Evolutionary conservation across 108 stramenopile genomes (phyloP), one percentile per base, ranked within the genome.

Genomic region (Phaeodactylum tricornutum): DNA sequence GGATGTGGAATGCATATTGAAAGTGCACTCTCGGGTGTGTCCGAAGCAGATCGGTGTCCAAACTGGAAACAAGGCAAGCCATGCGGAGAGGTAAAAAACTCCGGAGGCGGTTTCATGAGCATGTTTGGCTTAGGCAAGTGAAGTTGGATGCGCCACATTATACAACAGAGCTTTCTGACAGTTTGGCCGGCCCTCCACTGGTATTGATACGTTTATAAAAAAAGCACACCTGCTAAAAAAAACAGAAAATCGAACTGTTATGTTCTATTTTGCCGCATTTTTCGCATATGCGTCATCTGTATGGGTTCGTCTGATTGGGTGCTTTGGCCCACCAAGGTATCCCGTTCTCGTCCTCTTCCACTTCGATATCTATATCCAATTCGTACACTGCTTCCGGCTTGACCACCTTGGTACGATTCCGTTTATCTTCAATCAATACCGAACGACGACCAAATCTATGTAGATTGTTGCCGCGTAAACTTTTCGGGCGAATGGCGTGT

Each of bases 401-500:
- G 14, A 22, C 24, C n/a, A 17, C 30, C 21, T 49, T 29, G 17
- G 50, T 52, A 4, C 36, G 34, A 52, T 52, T 52, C 5, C 77
- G 61, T 41, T 74, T 79, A 39, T 84, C 75, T 59, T 77, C 77
- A 30, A 84, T 72, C 7, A 84, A 54, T 15, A 79, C 56, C 22
- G 73, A 64, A 0, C 59, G 62, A 29, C 70, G 53, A 30, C 82
- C 71, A 42, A 71, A 74, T 6, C 16, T 17, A 22, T 41, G 37
- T 30, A 39, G 12, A 14, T 23, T 15, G 7, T 7, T 31, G 14
- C 23, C 38, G 16, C 31, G 31, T 15, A 27, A 28, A 38, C 27
- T 66, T 66, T 44, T 79, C 79, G 21, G 79, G 15, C 85, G 64
- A 34, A 80, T 62, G 4, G 59, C 62, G 3, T 64, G 62, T 5